These are phyloP conservation scores for Xylaria grammica DNA, from an alignment of 495 filamentous ascomycete genomes.

Conservation along the genomic window DNA sequence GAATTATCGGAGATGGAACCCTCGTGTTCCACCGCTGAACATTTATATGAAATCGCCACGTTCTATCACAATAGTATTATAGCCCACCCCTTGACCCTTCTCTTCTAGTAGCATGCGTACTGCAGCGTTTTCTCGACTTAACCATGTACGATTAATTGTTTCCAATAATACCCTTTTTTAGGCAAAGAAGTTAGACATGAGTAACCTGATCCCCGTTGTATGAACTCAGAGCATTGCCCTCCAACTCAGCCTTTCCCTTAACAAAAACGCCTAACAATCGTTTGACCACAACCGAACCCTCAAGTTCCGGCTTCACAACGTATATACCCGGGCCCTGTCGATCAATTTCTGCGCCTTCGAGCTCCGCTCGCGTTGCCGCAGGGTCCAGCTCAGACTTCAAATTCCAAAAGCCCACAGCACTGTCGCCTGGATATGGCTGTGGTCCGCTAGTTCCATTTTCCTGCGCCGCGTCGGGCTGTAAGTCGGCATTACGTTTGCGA, in stretches of 20 bases:
- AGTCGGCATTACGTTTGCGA: not conserved
- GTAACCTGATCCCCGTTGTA: too few species aligned
- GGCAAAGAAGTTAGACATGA: too few species aligned
- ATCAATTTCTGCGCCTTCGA: not conserved
- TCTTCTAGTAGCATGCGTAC: too few species aligned
- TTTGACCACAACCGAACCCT: not conserved
- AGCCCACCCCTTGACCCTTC: too few species aligned
- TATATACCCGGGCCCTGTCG: not conserved
- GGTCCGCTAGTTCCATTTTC: not conserved
- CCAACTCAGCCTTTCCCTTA: conserved; percentile 5
- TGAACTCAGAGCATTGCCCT: too few species aligned
- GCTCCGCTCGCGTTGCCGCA: conserved; percentile 1
- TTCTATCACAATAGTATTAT: too few species aligned
- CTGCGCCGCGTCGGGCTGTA: not conserved
- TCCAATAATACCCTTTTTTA: too few species aligned
- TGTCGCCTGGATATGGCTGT: not conserved
- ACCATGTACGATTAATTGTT: too few species aligned
- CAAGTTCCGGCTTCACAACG: conserved; percentile 2
- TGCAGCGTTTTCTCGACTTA: too few species aligned
- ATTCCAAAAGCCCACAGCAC: not conserved
- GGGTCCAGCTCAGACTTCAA: conserved; percentile 2
- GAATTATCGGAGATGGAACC: too few species aligned
- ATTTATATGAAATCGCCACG: too few species aligned
- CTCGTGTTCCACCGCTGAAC: too few species aligned
- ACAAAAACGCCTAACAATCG: not conserved